Evolutionary conservation across 345 rosid species (phyloP).

Genomic region (Arabidopsis suecica): DNA sequence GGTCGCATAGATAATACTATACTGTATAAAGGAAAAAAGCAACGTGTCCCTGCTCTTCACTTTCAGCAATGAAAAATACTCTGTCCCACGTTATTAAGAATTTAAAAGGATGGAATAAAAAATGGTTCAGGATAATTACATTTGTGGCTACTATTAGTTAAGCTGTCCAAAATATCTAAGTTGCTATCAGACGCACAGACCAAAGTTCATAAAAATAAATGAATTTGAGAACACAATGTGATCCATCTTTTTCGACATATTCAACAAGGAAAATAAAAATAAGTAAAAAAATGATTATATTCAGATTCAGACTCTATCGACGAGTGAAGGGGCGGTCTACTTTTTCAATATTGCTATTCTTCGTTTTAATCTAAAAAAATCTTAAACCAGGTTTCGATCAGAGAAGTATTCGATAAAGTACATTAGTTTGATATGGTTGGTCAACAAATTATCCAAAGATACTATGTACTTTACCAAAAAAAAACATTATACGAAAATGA

Average conservation of each 20-base stretch:
- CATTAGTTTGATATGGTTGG: conserved; percentile 18
- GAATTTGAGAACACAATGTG: conserved; percentile 11
- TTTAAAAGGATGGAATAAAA: conserved; percentile 2
- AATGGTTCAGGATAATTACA: conserved; percentile 29
- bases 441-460: conserved; percentile 6
- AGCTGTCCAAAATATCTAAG: conserved; percentile 52
- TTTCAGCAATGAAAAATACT: conserved; percentile 9
- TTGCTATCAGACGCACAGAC: conserved; percentile 41
- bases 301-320: conserved; percentile 21
- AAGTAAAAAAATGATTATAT: conserved; percentile 14
- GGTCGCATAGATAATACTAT: neutral
- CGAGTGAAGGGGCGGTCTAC: conserved; percentile 13
- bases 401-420: conserved; percentile 1
- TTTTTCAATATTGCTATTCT: neutral
- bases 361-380: neutral
- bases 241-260: conserved; percentile 6
- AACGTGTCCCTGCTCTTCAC: conserved; percentile 23
- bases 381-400: neutral
- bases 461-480: neutral
- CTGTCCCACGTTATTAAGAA: conserved; percentile 32
- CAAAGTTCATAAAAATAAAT: conserved; percentile 22
- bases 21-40: neutral
- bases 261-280: neutral
- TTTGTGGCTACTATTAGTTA: conserved; percentile 39
- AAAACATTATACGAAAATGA: neutral